Evolutionary conservation across 306 rosid species (phyloP).

Genomic region (Trifolium fragiferum): DNA sequence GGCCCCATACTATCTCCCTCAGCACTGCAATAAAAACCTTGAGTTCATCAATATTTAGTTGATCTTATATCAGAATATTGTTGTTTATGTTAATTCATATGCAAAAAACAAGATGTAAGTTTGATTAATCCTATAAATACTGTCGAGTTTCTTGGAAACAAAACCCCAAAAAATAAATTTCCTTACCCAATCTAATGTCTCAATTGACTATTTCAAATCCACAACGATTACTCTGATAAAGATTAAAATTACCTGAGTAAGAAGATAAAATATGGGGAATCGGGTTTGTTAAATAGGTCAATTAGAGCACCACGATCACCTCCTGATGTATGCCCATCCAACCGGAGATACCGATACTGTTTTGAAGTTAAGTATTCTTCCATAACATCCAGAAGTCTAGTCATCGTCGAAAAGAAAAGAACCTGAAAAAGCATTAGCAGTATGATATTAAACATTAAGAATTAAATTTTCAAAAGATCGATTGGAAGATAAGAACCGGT

Average conservation of each 20-base stretch:
- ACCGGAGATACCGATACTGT: constrained; percentile 88
- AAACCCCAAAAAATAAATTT: neutral
- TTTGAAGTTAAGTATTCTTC: constrained; percentile 89
- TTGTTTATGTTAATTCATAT: neutral
- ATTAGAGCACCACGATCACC: constrained; percentile 97
- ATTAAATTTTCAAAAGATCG: constrained; percentile 21
- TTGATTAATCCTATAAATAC: neutral
- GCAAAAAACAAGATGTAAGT: constrained; percentile 21
- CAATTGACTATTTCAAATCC: constrained; percentile 22
- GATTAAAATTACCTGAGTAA: constrained; percentile 75
- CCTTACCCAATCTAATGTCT: constrained; percentile 15
- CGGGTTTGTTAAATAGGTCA: constrained; percentile 72
- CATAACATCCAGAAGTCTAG: constrained; percentile 98
- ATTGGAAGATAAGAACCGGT: constrained; percentile 10
- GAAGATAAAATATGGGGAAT: constrained; percentile 88
- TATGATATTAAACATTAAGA: constrained; percentile 31
- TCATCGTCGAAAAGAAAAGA: constrained; percentile 99
- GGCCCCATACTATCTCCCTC: neutral
- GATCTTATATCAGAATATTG: constrained; percentile 3
- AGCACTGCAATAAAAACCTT: neutral
- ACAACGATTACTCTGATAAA: neutral
- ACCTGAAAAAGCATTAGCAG: constrained; percentile 59
- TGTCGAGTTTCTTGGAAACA: constrained; percentile 8
- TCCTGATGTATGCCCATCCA: constrained; percentile 99
- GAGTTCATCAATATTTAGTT: neutral